A percentile compares a stretch with the other conserved stretches of the same genome.
Evolutionary conservation across 129 eudicot species (phyloP).

Genomic region (Cynara cardunculus): DNA sequence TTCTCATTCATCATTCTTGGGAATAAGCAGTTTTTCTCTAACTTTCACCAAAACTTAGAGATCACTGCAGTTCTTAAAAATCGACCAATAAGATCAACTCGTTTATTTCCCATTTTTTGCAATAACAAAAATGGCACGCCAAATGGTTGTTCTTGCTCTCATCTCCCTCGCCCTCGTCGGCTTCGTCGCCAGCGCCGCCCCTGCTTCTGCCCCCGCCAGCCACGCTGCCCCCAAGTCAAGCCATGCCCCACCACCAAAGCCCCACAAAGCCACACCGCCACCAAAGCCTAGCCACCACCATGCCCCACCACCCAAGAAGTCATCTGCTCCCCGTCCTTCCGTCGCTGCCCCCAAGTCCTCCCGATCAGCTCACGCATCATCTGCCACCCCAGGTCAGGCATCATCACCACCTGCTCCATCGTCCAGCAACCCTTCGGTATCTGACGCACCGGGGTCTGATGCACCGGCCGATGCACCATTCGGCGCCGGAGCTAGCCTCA

Average conservation of each 20-base stretch:
- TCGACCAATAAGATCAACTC: background rate
- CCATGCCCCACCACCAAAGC: slow-evolving; percentile 8
- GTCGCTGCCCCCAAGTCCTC: background rate
- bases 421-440: background rate
- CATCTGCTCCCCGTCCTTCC: background rate
- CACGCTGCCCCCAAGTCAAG: slow-evolving; percentile 11
- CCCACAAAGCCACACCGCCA: background rate
- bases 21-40: background rate
- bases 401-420: slow-evolving; percentile 29
- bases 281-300: background rate
- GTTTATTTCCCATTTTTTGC: background rate
- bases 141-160: slow-evolving; percentile 26
- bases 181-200: slow-evolving; percentile 1
- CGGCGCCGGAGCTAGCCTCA: slow-evolving; percentile 17
- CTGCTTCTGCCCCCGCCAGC: slow-evolving; percentile 17
- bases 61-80: background rate
- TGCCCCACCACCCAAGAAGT: background rate
- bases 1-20: background rate
- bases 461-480: slow-evolving; percentile 29
- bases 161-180: slow-evolving; percentile 26
- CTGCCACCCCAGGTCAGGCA: background rate
- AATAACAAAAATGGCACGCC: slow-evolving; percentile 36
- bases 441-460: background rate
- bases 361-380: background rate
- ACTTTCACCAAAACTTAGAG: background rate